Conservation (phyloP, 805 yeast genomes). For the Cyberlindnera galapagoensis region DNA sequence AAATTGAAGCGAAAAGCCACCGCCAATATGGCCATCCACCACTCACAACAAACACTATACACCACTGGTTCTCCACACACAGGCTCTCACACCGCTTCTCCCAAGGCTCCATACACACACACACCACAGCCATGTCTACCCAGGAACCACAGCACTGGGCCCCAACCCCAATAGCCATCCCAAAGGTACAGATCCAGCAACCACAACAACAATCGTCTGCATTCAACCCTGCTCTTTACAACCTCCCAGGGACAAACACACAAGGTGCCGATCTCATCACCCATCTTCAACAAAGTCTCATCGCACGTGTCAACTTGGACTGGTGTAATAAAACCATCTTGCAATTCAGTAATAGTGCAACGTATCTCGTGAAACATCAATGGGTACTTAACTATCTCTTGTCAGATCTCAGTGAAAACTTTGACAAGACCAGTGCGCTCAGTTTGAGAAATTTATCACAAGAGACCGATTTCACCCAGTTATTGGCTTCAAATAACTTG, state of each 20-base stretch:
- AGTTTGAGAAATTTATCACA: slow-evolving; percentile 78
- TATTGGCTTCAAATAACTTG: slow-evolving; percentile 49
- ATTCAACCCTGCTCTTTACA: slow-evolving; percentile 7
- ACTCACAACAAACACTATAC: no score
- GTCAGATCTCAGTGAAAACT: slow-evolving; percentile 10
- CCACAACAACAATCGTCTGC: no score
- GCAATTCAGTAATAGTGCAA: slow-evolving; percentile 18
- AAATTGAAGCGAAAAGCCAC: no score
- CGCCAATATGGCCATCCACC: no score
- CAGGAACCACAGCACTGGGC: no score
- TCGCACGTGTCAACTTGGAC: slow-evolving; percentile 19
- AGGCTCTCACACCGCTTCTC: no score
- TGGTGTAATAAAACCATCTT: slow-evolving; percentile 22
- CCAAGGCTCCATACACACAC: no score
- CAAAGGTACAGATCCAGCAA: no score
- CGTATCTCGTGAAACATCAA: slow-evolving; percentile 14
- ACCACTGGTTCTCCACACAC: no score
- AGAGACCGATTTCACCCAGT: slow-evolving; percentile 76
- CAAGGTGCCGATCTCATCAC: slow-evolving; percentile 21
- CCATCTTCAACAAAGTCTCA: slow-evolving; percentile 19
- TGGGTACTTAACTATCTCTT: slow-evolving; percentile 23
- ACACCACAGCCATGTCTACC: no score
- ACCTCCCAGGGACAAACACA: slow-evolving; percentile 16
- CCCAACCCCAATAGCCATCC: no score
- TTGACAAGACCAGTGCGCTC: slow-evolving; percentile 29